These are phyloP conservation scores for Didymella sp. DNA, from an alignment of 2,329 filamentous ascomycete genomes.

Conservation along the genomic window DNA sequence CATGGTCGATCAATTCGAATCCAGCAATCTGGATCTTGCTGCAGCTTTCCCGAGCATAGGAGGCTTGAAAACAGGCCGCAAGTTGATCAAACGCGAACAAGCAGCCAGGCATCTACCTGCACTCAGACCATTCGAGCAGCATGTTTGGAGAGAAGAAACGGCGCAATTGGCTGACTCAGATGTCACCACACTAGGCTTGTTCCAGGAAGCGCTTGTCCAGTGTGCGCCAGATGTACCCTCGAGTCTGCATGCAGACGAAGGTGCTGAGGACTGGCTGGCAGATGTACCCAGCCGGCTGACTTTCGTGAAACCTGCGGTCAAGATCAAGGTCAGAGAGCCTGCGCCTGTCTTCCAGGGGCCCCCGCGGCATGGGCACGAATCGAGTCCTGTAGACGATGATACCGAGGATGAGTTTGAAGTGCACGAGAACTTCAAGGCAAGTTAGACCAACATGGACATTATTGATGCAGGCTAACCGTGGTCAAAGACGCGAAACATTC, in stretches of 20 bases:
- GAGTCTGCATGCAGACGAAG: conserved; percentile 28
- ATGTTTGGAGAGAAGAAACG: conserved; percentile 52
- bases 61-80: conserved; percentile 55
- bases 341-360: conserved; percentile 4
- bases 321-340: conserved; percentile 20
- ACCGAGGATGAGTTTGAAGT: conserved; percentile 49
- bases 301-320: conserved; percentile 16
- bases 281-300: conserved; percentile 22
- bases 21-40: conserved; percentile 62
- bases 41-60: conserved; percentile 64
- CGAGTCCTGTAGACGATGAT: conserved; percentile 37
- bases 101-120: conserved; percentile 63
- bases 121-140: conserved; percentile 60
- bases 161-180: conserved; percentile 31
- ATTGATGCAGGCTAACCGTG: conserved; percentile 1
- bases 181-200: conserved; percentile 41
- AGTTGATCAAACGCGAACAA: conserved; percentile 57
- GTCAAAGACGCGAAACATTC: conserved; percentile 22
- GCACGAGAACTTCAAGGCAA: conserved; percentile 43
- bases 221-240: conserved; percentile 37
- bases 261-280: conserved; percentile 33
- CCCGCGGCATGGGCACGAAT: conserved; percentile 8
- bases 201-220: conserved; percentile 44
- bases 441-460: background rate
- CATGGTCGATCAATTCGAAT: conserved; percentile 65